A percentile compares a stretch with the other conserved stretches of the same genome.
Evolutionary conservation across 2,329 filamentous ascomycete species (phyloP).

Genomic region (Aureobasidium sp.): DNA sequence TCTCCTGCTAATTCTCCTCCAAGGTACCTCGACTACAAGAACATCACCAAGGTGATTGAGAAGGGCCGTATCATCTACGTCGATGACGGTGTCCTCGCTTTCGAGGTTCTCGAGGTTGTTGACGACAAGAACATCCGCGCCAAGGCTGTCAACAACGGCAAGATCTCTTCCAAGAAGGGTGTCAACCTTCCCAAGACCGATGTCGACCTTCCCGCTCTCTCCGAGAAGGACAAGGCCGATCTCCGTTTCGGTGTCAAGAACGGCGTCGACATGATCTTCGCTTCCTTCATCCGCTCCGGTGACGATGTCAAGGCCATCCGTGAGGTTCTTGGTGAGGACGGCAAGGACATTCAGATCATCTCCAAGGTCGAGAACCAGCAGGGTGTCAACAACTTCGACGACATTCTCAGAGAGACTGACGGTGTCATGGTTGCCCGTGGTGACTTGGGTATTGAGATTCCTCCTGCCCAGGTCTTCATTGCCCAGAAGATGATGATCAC

Average conservation of each 20-base stretch:
- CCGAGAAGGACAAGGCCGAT: conserved; percentile 96
- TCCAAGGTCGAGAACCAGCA: conserved; percentile 99
- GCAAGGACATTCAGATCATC: conserved; percentile 97
- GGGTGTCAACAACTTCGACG: conserved; percentile 98
- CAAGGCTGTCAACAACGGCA: conserved; percentile 91
- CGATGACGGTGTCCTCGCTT: conserved; percentile 94
- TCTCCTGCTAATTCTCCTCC: not conserved
- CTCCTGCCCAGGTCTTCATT: conserved; percentile 95
- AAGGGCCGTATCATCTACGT: conserved; percentile 92
- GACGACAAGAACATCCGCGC: conserved; percentile 85
- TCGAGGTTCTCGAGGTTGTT: conserved; percentile 80
- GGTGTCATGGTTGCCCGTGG: conserved; percentile 99
- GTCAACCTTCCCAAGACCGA: conserved; percentile 99
- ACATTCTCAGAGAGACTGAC: conserved; percentile 92
- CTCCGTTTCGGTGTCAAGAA: conserved; percentile 96
- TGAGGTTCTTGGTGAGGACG: conserved; percentile 78
- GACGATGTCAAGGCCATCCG: conserved; percentile 92
- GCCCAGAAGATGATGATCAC: conserved; percentile 99
- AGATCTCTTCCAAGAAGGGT: conserved; percentile 98
- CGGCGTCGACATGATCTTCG: conserved; percentile 97
- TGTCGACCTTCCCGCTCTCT: conserved; percentile 93
- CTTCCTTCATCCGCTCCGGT: conserved; percentile 92
- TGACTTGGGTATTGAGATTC: conserved; percentile 97
- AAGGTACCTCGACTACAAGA: conserved; percentile 98
- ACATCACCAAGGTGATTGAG: conserved; percentile 97